Conservation (phyloP, 106 monocot genomes). For the Platanthera zijinensis region DNA sequence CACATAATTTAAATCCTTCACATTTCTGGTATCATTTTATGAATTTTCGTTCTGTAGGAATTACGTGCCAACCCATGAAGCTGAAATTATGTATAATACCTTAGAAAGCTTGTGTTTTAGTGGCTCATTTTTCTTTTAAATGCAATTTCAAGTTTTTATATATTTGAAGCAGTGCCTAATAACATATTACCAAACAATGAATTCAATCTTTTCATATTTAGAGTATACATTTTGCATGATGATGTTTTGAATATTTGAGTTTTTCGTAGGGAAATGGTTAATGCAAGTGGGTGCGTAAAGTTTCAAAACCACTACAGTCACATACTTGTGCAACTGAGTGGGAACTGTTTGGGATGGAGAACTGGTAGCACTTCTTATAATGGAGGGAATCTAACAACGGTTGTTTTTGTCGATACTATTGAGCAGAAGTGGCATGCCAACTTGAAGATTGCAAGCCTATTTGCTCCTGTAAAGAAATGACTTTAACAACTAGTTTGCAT, state of each 20-base stretch:
- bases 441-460: slow-evolving; percentile 58
- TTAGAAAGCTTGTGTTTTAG: background rate
- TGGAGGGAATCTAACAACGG: slow-evolving; percentile 69
- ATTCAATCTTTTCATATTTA: background rate
- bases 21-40: background rate
- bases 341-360: slow-evolving; percentile 85
- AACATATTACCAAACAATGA: background rate
- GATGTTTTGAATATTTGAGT: background rate
- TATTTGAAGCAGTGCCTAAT: background rate
- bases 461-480: slow-evolving; percentile 74
- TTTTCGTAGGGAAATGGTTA: slow-evolving; percentile 74
- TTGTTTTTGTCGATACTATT: slow-evolving; percentile 80
- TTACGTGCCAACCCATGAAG: background rate
- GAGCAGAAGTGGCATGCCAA: slow-evolving; percentile 92
- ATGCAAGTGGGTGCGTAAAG: slow-evolving; percentile 61
- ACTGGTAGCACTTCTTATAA: slow-evolving; percentile 35
- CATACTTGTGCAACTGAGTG: slow-evolving; percentile 76
- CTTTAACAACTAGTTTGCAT: background rate
- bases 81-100: background rate
- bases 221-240: background rate
- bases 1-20: background rate
- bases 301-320: slow-evolving; percentile 82
- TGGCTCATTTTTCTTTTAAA: background rate
- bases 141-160: background rate
- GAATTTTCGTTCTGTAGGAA: background rate